Evolutionary conservation across 257 asterid genomes (phyloP), one percentile per base, ranked within the genome.

Genomic region (Ophiorrhiza pumila): DNA sequence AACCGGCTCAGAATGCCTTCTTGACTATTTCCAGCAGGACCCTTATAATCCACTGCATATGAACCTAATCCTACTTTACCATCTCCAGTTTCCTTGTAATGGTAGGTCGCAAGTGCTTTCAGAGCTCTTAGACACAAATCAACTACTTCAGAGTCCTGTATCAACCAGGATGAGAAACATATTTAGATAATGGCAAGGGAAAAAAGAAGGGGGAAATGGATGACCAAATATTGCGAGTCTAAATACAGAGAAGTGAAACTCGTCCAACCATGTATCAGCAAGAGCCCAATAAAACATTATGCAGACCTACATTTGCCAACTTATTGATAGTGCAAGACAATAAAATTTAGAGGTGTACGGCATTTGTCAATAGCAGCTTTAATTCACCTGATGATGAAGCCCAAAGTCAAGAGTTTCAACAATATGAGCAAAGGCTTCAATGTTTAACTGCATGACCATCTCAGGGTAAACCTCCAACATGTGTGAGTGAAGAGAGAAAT

Each of bases 381-480:
- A 47, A 57, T 52, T 79, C 80, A 93, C 98, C 98, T 85, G 97
- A 83, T 90, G 91, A 59, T 68, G 94, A 82, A 94, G 89, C 71
- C 97, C 99, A 49, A 87, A 90, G 60, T 88, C 96, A 82, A 94
- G 87, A 77, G 96, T 87, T 75, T 89, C 93, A 77, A 84, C 72
- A 77, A 94, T 85, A 84, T 83, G 96, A 76, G 76, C 82, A 32
- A 87, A 88, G 72, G 97, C 91, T 77, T 91, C 97, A 42, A 65
- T 73, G 53, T 80, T 88, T 66, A 94, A 76, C 75, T 86, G 93
- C 68, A 87, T 83, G 39, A 90, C 81, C 83, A 85, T 82, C 83
- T 94, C 98, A 61, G 99, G 99, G 81, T 94, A 94, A 56, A 90
- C 95, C 87, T 90, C 97, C 93, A 94, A 85, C 96, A 91, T 74